Percentiles rank a stretch among this genome's conserved stretches.
Evolutionary conservation across 495 filamentous ascomycete species (phyloP).

Genomic region (Lindgomyces ingoldianus): DNA sequence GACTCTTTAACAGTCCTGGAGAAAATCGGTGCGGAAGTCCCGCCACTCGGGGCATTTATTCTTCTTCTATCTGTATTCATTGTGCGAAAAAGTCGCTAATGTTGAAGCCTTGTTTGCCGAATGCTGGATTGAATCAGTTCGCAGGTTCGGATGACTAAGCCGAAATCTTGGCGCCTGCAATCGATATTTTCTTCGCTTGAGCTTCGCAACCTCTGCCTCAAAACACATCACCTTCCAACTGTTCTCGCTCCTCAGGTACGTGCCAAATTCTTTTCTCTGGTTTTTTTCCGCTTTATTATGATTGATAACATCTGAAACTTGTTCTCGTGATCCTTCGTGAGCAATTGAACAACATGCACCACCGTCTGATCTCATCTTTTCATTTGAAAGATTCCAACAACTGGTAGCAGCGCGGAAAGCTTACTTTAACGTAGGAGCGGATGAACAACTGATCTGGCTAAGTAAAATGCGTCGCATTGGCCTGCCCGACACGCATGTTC

Average conservation of each 20-base stretch:
- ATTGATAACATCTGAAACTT: slow-evolving; percentile 45
- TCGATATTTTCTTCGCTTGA: background rate
- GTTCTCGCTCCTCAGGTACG: slow-evolving; percentile 16
- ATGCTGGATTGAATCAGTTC: background rate
- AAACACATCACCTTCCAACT: background rate
- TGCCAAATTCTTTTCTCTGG: slow-evolving; percentile 33
- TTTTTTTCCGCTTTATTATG: slow-evolving; percentile 28
- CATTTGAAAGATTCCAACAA: background rate
- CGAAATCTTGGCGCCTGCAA: background rate
- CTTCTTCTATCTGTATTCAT: slow-evolving; percentile 83
- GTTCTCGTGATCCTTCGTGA: slow-evolving; percentile 79
- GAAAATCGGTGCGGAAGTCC: slow-evolving; percentile 76
- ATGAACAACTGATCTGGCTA: no score
- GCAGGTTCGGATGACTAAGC: background rate
- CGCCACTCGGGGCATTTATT: slow-evolving; percentile 81
- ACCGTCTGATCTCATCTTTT: slow-evolving; percentile 78
- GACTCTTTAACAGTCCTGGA: slow-evolving; percentile 44
- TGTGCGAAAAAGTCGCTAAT: background rate
- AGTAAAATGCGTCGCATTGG: background rate
- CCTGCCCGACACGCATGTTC: no score
- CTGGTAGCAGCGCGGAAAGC: background rate
- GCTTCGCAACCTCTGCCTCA: no score
- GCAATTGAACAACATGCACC: slow-evolving; percentile 98
- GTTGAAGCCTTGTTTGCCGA: background rate
- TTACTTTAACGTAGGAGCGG: background rate